These are phyloP conservation scores for Populus hybrid DNA, from an alignment of 441 rosid genomes.

Conservation along the genomic window DNA sequence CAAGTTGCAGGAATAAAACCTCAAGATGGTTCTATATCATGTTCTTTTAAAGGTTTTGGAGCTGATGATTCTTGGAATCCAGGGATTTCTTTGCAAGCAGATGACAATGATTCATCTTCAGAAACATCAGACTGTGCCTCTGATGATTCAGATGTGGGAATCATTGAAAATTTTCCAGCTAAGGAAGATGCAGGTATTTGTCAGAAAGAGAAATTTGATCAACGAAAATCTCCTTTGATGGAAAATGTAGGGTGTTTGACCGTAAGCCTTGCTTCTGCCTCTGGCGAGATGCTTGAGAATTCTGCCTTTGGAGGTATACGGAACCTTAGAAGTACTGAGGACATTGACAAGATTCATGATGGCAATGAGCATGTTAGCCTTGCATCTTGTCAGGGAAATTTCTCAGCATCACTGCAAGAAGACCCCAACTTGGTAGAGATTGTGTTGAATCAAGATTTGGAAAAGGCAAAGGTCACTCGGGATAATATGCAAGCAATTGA, in stretches of 20 bases:
- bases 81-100: slow-evolving; percentile 40
- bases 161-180: slow-evolving; percentile 40
- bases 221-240: slow-evolving; percentile 23
- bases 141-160: slow-evolving; percentile 63
- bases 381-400: slow-evolving; percentile 23
- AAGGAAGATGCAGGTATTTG: slow-evolving; percentile 19
- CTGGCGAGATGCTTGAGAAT: slow-evolving; percentile 27
- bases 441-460: slow-evolving; percentile 23
- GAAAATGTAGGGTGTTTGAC: slow-evolving; percentile 32
- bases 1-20: slow-evolving; percentile 40
- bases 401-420: slow-evolving; percentile 16
- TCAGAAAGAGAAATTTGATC: slow-evolving; percentile 27
- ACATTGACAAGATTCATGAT: slow-evolving; percentile 20
- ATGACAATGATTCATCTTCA: slow-evolving; percentile 35
- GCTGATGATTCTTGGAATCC: slow-evolving; percentile 55
- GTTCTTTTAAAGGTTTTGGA: slow-evolving; percentile 36
- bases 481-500: slow-evolving; percentile 4
- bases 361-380: slow-evolving; percentile 23
- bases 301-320: slow-evolving; percentile 22
- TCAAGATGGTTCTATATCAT: slow-evolving; percentile 30
- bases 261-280: slow-evolving; percentile 27
- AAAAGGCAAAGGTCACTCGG: slow-evolving; percentile 16
- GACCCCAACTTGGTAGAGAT: background rate
- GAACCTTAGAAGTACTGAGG: slow-evolving; percentile 5
- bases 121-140: slow-evolving; percentile 43